phyloP scores from a whole-genome alignment of 2,329 filamentous ascomycete genomes.

The Verticillium albo-atrum region DNA sequence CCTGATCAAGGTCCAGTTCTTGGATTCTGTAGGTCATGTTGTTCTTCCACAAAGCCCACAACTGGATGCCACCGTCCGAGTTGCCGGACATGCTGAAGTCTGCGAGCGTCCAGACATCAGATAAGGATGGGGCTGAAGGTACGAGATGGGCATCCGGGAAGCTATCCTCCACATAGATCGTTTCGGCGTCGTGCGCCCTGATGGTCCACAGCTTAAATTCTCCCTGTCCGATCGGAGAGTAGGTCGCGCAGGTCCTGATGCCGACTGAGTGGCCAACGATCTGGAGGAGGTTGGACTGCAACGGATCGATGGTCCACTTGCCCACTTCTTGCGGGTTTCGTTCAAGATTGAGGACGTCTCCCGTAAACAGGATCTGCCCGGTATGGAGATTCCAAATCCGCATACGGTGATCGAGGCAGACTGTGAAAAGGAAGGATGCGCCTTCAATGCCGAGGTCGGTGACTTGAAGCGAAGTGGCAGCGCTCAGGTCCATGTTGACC shows the following conservation, averaged over 20 bases:
- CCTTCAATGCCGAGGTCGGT: constrained; percentile 45
- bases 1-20: constrained; percentile 67
- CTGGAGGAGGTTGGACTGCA: constrained; percentile 71
- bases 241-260: constrained; percentile 64
- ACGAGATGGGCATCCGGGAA: constrained; percentile 61
- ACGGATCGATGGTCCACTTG: constrained; percentile 76
- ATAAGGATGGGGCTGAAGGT: constrained; percentile 65
- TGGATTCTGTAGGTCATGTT: constrained; percentile 75
- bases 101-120: constrained; percentile 73
- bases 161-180: constrained; percentile 64
- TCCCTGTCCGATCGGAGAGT: constrained; percentile 80
- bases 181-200: constrained; percentile 61
- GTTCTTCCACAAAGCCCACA: constrained; percentile 84
- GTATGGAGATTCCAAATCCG: constrained; percentile 86
- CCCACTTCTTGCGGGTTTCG: constrained; percentile 62
- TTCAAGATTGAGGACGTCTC: constrained; percentile 70
- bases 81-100: constrained; percentile 65
- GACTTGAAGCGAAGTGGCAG: constrained; percentile 59
- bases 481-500: constrained; percentile 60
- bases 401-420: constrained; percentile 84
- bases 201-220: constrained; percentile 91
- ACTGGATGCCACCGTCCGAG: constrained; percentile 47
- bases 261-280: constrained; percentile 57
- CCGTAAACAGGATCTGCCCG: constrained; percentile 70
- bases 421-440: constrained; percentile 62